Evolutionary conservation across 2,329 filamentous ascomycete genomes (phyloP).

Genomic region (Penicillium sp.): DNA sequence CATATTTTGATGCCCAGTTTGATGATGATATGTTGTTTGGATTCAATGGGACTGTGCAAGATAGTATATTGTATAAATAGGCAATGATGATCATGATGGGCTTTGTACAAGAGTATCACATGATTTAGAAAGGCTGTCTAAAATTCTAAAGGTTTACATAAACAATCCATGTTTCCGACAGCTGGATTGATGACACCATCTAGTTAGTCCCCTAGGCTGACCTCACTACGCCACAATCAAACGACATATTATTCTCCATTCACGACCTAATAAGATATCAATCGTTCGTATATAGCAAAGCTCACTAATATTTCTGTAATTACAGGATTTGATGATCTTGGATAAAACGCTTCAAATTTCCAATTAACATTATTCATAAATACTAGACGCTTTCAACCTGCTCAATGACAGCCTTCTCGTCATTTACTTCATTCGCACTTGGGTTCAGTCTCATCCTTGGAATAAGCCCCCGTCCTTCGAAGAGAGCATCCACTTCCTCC

Average conservation of each 20-base stretch:
- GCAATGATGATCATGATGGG: not conserved
- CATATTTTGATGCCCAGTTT: constrained; percentile 1
- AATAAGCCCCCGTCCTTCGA: constrained; percentile 4
- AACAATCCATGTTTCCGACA: no score
- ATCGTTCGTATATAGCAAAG: no score
- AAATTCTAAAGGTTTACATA: no score
- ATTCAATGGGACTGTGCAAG: constrained; percentile 31
- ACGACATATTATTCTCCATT: no score
- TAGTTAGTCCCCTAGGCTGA: no score
- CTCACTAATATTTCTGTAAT: not conserved
- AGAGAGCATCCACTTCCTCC: constrained; percentile 32
- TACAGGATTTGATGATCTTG: not conserved
- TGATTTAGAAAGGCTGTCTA: no score
- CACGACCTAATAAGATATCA: no score
- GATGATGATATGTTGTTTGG: constrained; percentile 36
- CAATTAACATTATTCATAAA: not conserved
- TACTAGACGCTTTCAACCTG: not conserved
- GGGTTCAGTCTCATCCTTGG: not conserved
- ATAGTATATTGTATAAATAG: constrained; percentile 2
- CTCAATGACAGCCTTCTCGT: not conserved
- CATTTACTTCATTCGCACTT: no score
- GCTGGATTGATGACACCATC: no score
- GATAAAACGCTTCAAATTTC: not conserved
- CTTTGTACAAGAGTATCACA: not conserved
- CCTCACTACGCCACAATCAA: no score